Base-by-base conservation (phyloP, 2,329 filamentous ascomycete genomes). In the Leptosphaerulina australis region DNA sequence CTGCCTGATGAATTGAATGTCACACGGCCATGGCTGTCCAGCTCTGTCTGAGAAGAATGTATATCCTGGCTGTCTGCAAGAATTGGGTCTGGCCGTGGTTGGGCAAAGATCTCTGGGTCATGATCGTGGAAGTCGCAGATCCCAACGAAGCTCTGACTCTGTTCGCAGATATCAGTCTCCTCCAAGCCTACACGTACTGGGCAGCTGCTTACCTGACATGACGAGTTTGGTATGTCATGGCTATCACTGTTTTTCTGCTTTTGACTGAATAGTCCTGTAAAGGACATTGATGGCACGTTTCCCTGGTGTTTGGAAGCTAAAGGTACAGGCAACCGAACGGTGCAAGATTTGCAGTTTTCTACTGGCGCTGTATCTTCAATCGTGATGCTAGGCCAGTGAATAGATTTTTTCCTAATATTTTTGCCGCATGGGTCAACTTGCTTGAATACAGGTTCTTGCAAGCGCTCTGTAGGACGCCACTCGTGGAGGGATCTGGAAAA, bases 41-140 rank as follows among this genome's bases (percentile, higher is more conserved):
- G 9, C 2, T 14, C 14, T 2, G 14, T 14, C 12, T 41, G 48
- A 4, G 48, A 51, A 28, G 48, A 51, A 17, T 46, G 12, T 5
- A 37, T 1, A 10, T 43, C 43, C 20, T 47, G 49, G 5, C 43
- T 47, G 15, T 37, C 31, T 18, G 24, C 37, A 7, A 35, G 38
- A 18, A 53, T 47, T 10, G 49, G 43, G 3, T 38, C 26, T 12
- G 43, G 22, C 29, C 14, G 49, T 14, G 49, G 49, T 26, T 53
- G 44, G 10, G 49, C 49, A 28, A 47, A 53, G 3, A 28, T 17
- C 2, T 47, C 49, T 5, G 38, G 15, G 2, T 12, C 31, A 12
- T 29, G 21, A 5, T 30, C 10, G 8, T 33, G 31, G 20, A 46
- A 51, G 31, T 37, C 39, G 34, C 12, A n/a, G 14, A 20, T 44